A percentile compares a stretch with the other conserved stretches of the same genome.
Evolutionary conservation across 78 protist species (phyloP).

Genomic region (Emiliania huxleyi): DNA sequence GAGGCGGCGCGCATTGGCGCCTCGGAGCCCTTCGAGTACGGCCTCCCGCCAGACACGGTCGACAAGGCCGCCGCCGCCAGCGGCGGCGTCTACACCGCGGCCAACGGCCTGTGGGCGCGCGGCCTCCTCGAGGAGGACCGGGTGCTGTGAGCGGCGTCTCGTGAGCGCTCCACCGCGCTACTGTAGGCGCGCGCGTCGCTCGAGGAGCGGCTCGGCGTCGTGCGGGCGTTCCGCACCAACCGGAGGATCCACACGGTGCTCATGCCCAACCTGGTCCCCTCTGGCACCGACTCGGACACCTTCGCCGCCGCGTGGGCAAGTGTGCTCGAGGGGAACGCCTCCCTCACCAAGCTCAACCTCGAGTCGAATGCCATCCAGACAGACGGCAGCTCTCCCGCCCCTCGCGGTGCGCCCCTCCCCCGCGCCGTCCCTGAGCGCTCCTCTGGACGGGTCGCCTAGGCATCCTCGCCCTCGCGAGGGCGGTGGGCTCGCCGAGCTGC

Average conservation of each 20-base stretch:
- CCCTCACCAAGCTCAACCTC: background rate
- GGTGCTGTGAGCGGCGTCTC: too few species aligned
- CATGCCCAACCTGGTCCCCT: background rate
- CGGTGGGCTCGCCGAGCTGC: background rate
- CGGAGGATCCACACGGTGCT: background rate
- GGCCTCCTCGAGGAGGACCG: too few species aligned
- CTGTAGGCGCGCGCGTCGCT: background rate
- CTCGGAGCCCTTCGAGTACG: background rate
- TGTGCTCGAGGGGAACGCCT: background rate
- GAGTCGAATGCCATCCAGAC: background rate
- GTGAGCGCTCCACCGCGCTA: too few species aligned
- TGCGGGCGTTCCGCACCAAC: background rate
- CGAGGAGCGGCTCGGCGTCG: background rate
- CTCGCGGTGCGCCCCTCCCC: too few species aligned
- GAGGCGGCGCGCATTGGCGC: background rate
- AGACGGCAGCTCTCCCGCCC: too few species aligned
- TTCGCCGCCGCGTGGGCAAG: background rate
- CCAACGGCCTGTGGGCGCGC: too few species aligned
- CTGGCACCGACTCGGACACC: background rate
- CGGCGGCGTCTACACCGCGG: background rate
- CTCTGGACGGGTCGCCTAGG: too few species aligned
- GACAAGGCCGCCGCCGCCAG: background rate
- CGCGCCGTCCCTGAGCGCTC: too few species aligned
- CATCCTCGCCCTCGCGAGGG: background rate
- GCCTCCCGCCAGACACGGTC: background rate